Conservation (phyloP, 495 filamentous ascomycete species). For the Neurospora sp. region DNA sequence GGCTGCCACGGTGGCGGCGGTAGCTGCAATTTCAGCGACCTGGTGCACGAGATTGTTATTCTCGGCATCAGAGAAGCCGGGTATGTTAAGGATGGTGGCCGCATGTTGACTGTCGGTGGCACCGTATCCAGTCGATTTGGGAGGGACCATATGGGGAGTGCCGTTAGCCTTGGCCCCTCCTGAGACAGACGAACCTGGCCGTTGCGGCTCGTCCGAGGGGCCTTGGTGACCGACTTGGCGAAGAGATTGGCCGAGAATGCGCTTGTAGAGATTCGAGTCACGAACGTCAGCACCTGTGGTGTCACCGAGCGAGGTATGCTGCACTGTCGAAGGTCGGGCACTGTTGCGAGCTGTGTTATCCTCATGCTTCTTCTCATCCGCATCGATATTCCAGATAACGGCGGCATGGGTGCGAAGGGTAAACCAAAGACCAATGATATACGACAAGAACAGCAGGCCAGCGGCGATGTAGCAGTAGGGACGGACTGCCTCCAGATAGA, state of each 20-base stretch:
- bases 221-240: constrained; percentile 61
- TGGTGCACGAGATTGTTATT: constrained; percentile 71
- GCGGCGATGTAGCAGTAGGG: constrained; percentile 89
- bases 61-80: constrained; percentile 66
- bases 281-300: constrained; percentile 48
- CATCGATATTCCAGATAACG: constrained; percentile 86
- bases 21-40: constrained; percentile 85
- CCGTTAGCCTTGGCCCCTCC: constrained; percentile 22
- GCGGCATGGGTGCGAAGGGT: constrained; percentile 93
- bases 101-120: constrained; percentile 12
- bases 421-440: constrained; percentile 91
- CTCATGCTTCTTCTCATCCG: constrained; percentile 69
- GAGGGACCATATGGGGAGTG: constrained; percentile 62
- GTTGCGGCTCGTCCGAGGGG: constrained; percentile 34
- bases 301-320: constrained; percentile 24
- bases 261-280: constrained; percentile 83
- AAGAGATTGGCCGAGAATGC: constrained; percentile 82
- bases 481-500: constrained; percentile 81
- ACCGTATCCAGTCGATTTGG: constrained; percentile 42
- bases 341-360: constrained; percentile 25
- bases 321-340: constrained; percentile 31
- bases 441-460: constrained; percentile 78
- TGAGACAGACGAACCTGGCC: constrained; percentile 30
- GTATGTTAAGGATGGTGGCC: constrained; percentile 41
- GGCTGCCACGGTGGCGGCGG: constrained; percentile 78